phyloP scores from a whole-genome alignment of 805 yeast genomes.

The Candida saitoana region DNA sequence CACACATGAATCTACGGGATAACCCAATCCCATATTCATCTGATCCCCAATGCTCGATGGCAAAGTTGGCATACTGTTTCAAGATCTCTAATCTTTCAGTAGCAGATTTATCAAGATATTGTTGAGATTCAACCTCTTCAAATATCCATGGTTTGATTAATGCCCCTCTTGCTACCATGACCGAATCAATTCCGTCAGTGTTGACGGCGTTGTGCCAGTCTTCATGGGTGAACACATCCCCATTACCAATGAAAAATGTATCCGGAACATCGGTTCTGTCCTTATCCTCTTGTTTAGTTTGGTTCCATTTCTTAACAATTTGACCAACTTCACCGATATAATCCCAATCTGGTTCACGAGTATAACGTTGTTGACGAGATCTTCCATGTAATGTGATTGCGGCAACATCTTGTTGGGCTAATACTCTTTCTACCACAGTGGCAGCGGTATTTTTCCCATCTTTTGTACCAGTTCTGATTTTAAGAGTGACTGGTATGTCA shows the following conservation, averaged over 20 bases:
- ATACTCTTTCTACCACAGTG: conserved; percentile 62
- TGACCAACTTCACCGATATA: conserved; percentile 74
- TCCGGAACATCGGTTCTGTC: conserved; percentile 53
- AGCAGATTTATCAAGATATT: conserved; percentile 87
- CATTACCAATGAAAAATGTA: conserved; percentile 88
- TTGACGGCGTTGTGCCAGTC: conserved; percentile 79
- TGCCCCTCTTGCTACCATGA: conserved; percentile 98
- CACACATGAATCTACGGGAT: conserved; percentile 89
- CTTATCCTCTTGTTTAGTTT: conserved; percentile 55
- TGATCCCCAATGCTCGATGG: conserved; percentile 96
- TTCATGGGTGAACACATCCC: conserved; percentile 81
- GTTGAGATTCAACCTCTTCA: conserved; percentile 88
- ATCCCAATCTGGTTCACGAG: conserved; percentile 89
- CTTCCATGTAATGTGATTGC: conserved; percentile 95
- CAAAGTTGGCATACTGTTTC: conserved; percentile 65
- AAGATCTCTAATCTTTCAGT: conserved; percentile 80
- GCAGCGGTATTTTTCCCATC: conserved; percentile 89
- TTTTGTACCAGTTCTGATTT: conserved; percentile 85
- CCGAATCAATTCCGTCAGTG: conserved; percentile 76
- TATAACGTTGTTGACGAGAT: conserved; percentile 92
- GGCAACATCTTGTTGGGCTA: conserved; percentile 77
- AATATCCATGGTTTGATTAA: conserved; percentile 98
- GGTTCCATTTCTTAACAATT: conserved; percentile 57
- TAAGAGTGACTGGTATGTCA: conserved; percentile 88
- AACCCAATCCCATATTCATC: conserved; percentile 90